Evolutionary conservation across 768 basidiomycete genomes (phyloP).

Genomic region (Erythrobasidium yunnanense): DNA sequence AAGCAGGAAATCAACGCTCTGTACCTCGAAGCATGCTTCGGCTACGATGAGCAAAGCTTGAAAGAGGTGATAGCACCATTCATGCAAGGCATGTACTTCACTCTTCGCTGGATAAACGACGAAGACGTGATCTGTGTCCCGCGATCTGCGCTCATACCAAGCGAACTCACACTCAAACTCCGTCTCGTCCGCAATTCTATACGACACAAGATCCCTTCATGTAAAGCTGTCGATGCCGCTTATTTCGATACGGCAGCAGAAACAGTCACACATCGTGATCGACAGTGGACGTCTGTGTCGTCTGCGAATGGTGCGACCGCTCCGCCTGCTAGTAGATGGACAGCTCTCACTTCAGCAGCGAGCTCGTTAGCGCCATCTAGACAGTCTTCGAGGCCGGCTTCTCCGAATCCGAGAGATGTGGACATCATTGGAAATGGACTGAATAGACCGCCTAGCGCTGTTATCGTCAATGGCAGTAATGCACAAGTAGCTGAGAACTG

Average conservation of each 20-base stretch:
- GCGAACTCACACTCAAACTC: slow-evolving; percentile 16
- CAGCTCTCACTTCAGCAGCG: neutral
- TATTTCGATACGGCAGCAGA: neutral
- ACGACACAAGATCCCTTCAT: neutral
- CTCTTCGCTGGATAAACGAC: slow-evolving; percentile 35
- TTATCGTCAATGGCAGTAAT: neutral
- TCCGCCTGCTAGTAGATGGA: neutral
- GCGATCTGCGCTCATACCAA: neutral
- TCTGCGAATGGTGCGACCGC: neutral
- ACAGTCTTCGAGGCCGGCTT: neutral
- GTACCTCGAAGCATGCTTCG: slow-evolving; percentile 35
- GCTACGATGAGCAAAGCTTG: slow-evolving; percentile 32
- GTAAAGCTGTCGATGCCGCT: slow-evolving; percentile 12
- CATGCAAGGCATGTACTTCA: slow-evolving; percentile 28
- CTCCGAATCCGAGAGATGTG: neutral
- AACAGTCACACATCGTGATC: slow-evolving; percentile 8
- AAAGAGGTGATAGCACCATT: slow-evolving; percentile 29
- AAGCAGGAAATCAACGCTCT: slow-evolving; percentile 33
- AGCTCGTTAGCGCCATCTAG: too few relatives aligned
- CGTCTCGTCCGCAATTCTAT: slow-evolving; percentile 8
- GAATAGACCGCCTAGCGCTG: slow-evolving; percentile 11
- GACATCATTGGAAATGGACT: slow-evolving; percentile 7
- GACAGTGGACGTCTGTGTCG: slow-evolving; percentile 17
- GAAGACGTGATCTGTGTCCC: slow-evolving; percentile 33
- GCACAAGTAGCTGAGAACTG: slow-evolving; percentile 13